Evolutionary conservation across 2,329 filamentous ascomycete genomes (phyloP).

Genomic region (Botrytis aclada): DNA sequence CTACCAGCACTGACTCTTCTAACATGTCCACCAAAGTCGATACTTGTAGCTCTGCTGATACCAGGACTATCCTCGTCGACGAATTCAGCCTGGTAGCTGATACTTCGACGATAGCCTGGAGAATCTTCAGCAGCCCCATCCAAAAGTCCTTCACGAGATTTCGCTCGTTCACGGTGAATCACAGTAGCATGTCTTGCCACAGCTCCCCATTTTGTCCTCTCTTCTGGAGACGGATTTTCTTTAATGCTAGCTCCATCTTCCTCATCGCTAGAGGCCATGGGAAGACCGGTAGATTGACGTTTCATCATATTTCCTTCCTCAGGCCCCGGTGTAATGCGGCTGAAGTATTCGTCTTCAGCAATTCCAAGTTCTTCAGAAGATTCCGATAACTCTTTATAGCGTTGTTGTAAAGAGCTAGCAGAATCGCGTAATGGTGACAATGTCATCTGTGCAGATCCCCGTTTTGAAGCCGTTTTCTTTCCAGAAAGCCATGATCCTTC

Average conservation of each 20-base stretch:
- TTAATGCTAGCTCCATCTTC: conserved; percentile 47
- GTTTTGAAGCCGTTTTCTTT: conserved; percentile 50
- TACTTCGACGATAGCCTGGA: conserved; percentile 25
- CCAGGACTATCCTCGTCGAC: conserved; percentile 22
- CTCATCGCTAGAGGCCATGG: conserved; percentile 56
- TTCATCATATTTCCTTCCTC: conserved; percentile 33
- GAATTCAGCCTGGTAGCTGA: conserved; percentile 25
- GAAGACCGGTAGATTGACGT: conserved; percentile 46
- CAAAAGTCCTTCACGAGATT: conserved; percentile 57
- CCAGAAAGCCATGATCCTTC: conserved; percentile 96
- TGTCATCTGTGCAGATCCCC: conserved; percentile 47
- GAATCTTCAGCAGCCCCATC: conserved; percentile 28
- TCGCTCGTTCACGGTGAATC: conserved; percentile 56
- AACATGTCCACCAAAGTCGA: conserved; percentile 62
- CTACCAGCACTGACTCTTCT: conserved; percentile 76
- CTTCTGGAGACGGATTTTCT: conserved; percentile 28
- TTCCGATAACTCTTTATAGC: conserved; percentile 52
- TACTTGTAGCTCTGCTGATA: conserved; percentile 65
- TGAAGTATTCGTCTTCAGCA: conserved; percentile 73
- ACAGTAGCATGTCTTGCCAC: conserved; percentile 55
- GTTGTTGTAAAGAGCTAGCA: conserved; percentile 42
- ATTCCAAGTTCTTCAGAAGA: conserved; percentile 64
- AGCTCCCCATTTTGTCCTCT: conserved; percentile 37
- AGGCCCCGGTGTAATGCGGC: conserved; percentile 47
- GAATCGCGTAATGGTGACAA: conserved; percentile 41